phyloP scores from a whole-genome alignment of 148 eudicot species.

The Camellia granthamiana region DNA sequence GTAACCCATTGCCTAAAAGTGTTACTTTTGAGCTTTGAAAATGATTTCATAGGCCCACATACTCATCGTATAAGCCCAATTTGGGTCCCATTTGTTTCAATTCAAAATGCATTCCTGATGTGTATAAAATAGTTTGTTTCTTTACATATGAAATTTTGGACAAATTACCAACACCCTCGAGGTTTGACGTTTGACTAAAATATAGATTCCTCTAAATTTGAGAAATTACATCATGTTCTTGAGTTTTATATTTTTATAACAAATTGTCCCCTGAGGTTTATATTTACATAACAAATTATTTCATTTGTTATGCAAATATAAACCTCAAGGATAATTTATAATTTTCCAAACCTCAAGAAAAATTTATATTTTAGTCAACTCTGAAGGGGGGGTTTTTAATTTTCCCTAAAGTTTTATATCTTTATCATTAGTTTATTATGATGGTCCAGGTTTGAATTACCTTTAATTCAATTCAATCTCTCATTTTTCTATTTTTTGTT shows the following conservation, averaged over 20 bases:
- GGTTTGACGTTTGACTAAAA: too few species aligned
- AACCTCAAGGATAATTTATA: too few species aligned
- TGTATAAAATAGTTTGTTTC: not conserved
- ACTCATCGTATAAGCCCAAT: conserved; percentile 8
- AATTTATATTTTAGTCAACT: too few species aligned
- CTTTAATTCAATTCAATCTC: not conserved
- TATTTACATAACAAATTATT: too few species aligned
- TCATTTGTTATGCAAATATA: too few species aligned
- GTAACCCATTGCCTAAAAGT: conserved; percentile 9
- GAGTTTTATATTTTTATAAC: too few species aligned
- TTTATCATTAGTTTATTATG: not conserved
- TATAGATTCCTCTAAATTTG: too few species aligned
- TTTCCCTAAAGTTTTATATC: not conserved
- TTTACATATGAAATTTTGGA: not conserved
- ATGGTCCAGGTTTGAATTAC: conserved; percentile 10
- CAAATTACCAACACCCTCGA: too few species aligned
- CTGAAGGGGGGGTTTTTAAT: too few species aligned
- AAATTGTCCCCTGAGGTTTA: too few species aligned
- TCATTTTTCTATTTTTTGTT: conserved; percentile 5
- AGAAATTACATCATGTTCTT: too few species aligned
- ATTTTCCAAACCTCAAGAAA: too few species aligned
- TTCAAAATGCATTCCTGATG: not conserved
- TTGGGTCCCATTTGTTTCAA: conserved; percentile 22
- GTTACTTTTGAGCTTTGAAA: conserved; percentile 17
- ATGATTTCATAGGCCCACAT: conserved; percentile 16